These are phyloP conservation scores for Pseudofabraea citricarpa DNA, from an alignment of 2,329 filamentous ascomycete species.

Conservation along the genomic window DNA sequence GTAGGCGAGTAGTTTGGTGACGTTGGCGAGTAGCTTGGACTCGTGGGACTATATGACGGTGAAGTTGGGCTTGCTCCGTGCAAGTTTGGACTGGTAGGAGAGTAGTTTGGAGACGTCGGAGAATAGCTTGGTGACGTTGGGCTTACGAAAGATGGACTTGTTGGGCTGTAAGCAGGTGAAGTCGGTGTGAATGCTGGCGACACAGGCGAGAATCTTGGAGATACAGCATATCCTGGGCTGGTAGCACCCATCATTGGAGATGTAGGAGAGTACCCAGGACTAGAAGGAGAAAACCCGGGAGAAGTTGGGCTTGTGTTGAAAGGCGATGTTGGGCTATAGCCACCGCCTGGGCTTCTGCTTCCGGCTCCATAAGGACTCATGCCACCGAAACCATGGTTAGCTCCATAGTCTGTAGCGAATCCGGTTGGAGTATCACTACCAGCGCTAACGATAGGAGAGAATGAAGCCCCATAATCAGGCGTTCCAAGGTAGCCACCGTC, in stretches of 20 bases:
- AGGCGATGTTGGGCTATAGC: constrained; percentile 41
- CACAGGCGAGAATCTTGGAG: constrained; percentile 56
- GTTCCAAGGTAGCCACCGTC: constrained; percentile 64
- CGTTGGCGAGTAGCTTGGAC: constrained; percentile 29
- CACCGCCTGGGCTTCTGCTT: constrained; percentile 57
- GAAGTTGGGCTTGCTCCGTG: constrained; percentile 19
- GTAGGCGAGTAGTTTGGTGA: constrained; percentile 24
- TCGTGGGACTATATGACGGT: constrained; percentile 41
- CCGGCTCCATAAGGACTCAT: constrained; percentile 64
- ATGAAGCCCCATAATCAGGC: constrained; percentile 55
- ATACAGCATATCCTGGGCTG: constrained; percentile 39
- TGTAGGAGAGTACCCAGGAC: constrained; percentile 40
- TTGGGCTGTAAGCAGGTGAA: constrained; percentile 29
- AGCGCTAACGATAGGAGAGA: constrained; percentile 72
- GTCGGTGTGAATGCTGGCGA: constrained; percentile 34
- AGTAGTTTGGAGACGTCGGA: constrained; percentile 68
- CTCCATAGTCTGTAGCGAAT: constrained; percentile 56
- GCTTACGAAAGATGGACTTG: constrained; percentile 40
- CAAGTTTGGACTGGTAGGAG: constrained; percentile 26
- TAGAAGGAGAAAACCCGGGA: constrained; percentile 66
- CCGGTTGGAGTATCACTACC: constrained; percentile 67
- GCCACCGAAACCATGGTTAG: constrained; percentile 39
- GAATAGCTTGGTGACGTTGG: constrained; percentile 71
- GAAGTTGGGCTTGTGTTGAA: constrained; percentile 54
- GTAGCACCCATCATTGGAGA: constrained; percentile 8